Conservation (phyloP, 352 stramenopile species). For the Phytophthora rubi region DNA sequence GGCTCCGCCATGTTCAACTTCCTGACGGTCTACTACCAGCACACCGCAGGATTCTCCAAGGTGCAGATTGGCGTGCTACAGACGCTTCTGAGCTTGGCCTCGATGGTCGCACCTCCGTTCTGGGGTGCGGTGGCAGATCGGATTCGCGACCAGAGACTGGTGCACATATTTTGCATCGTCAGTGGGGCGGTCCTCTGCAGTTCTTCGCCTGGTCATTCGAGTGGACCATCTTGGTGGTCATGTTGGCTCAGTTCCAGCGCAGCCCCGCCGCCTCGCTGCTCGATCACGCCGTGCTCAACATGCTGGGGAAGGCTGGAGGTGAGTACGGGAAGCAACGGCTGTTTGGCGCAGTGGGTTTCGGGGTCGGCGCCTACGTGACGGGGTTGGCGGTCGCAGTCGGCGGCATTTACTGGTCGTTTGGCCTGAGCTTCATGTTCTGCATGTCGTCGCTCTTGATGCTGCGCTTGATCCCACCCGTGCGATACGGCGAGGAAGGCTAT, state of each 20-base stretch:
- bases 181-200: slow-evolving; percentile 57
- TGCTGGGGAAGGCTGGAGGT: slow-evolving; percentile 61
- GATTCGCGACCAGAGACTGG: slow-evolving; percentile 52
- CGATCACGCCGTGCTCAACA: slow-evolving; percentile 67
- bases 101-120: slow-evolving; percentile 68
- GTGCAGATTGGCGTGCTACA: slow-evolving; percentile 77
- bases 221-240: slow-evolving; percentile 48
- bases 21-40: slow-evolving; percentile 70
- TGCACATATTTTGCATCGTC: slow-evolving; percentile 65
- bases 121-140: slow-evolving; percentile 69
- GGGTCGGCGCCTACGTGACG: slow-evolving; percentile 61
- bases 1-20: slow-evolving; percentile 72
- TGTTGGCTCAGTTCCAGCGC: slow-evolving; percentile 59
- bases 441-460: slow-evolving; percentile 63
- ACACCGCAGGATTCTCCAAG: slow-evolving; percentile 65
- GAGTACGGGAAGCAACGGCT: slow-evolving; percentile 83
- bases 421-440: slow-evolving; percentile 51
- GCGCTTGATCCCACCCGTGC: slow-evolving; percentile 49
- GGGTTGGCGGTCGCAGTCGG: slow-evolving; percentile 52
- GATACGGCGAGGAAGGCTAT: slow-evolving; percentile 14
- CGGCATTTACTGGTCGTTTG: slow-evolving; percentile 70
- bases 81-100: slow-evolving; percentile 55
- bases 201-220: slow-evolving; percentile 51
- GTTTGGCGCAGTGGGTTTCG: slow-evolving; percentile 72
- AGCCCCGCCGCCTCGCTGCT: slow-evolving; percentile 56